Percentiles rank a stretch among this genome's conserved stretches.
Evolutionary conservation across 2,329 filamentous ascomycete species (phyloP).

Genomic region (Beauveria caledonica): DNA sequence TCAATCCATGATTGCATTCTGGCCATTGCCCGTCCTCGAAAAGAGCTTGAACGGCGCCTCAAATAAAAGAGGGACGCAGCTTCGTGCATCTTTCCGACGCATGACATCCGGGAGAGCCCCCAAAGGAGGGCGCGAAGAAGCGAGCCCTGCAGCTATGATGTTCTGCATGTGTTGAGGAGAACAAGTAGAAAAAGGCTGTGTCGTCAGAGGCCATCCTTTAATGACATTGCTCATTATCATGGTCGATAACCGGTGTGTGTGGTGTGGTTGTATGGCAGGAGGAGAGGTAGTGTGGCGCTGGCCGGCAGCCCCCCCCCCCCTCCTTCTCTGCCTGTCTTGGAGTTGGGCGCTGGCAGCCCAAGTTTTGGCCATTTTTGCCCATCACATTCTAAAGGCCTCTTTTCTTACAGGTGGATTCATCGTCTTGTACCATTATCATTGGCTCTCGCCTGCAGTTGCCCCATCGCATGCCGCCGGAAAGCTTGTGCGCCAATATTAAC

Average conservation of each 20-base stretch:
- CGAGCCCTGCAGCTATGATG: neutral
- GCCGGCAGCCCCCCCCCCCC: neutral
- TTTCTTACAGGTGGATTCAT: neutral
- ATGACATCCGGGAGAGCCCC: neutral
- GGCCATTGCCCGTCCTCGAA: neutral
- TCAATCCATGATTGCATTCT: neutral
- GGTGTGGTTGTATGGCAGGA: neutral
- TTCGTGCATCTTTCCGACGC: neutral
- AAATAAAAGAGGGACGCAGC: neutral
- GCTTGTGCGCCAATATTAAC: slow-evolving; percentile 1
- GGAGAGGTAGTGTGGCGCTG: neutral
- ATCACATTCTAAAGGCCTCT: neutral
- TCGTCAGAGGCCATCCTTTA: neutral
- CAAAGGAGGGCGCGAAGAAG: neutral
- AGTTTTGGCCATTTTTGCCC: neutral
- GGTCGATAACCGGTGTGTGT: neutral
- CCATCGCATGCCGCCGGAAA: neutral
- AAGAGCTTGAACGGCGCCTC: neutral
- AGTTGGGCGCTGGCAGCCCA: neutral
- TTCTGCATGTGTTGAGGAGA: neutral
- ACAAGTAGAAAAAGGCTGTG: neutral
- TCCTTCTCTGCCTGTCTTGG: neutral
- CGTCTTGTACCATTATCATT: neutral
- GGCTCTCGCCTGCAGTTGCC: slow-evolving; percentile 7
- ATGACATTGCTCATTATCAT: neutral